These are phyloP conservation scores for Saccharomycopsis javanensis DNA, from an alignment of 805 yeast genomes.

Conservation along the genomic window DNA sequence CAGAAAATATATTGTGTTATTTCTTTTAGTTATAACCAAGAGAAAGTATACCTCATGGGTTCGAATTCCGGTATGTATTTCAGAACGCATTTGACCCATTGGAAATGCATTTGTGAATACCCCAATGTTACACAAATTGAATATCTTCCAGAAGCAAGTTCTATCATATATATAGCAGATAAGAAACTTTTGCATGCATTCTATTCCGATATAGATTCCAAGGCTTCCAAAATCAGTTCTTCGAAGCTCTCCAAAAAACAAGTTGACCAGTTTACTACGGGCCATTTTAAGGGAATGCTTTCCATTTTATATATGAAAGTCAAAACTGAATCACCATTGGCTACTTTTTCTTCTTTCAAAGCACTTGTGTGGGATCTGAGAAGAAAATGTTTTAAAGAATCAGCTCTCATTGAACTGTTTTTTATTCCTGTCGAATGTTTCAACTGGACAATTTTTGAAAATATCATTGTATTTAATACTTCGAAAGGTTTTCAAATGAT, in stretches of 20 bases:
- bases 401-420: slow-evolving; percentile 11
- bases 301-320: slow-evolving; percentile 17
- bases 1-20: background rate
- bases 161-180: slow-evolving; percentile 10
- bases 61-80: slow-evolving; percentile 9
- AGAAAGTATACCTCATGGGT: slow-evolving; percentile 9
- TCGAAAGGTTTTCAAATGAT: slow-evolving; percentile 16
- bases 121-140: slow-evolving; percentile 7
- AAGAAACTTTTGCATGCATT: slow-evolving; percentile 13
- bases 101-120: slow-evolving; percentile 11
- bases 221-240: background rate
- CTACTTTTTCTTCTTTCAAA: slow-evolving; percentile 14
- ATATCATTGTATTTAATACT: slow-evolving; percentile 11
- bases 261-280: slow-evolving; percentile 13
- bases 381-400: slow-evolving; percentile 9
- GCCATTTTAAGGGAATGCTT: slow-evolving; percentile 6
- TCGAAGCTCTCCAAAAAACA: slow-evolving; percentile 13
- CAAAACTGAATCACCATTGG: slow-evolving; percentile 9
- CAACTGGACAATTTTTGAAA: slow-evolving; percentile 7
- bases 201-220: slow-evolving; percentile 2
- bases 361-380: slow-evolving; percentile 8
- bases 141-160: slow-evolving; percentile 10
- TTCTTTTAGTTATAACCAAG: background rate
- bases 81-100: slow-evolving; percentile 4
- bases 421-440: slow-evolving; percentile 16